Conservation (phyloP, 2,329 filamentous ascomycete genomes). For the Trichoderma sp. region DNA sequence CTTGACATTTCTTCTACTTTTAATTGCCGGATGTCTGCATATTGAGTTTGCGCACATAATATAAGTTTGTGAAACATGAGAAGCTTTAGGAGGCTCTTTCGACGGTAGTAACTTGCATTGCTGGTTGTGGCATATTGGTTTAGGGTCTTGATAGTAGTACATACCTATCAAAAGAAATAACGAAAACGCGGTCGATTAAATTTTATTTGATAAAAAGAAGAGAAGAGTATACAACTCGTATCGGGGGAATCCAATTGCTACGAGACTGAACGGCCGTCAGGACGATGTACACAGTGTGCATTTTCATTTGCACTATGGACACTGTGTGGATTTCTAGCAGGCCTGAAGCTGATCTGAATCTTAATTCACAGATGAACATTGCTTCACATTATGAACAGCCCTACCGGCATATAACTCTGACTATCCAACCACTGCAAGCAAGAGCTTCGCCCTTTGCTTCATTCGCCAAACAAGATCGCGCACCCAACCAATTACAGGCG, state of each 20-base stretch:
- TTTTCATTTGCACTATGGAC: fast-evolving
- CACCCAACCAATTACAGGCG: neutral
- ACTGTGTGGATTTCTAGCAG: neutral
- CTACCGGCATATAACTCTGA: neutral
- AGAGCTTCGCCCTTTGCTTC: neutral
- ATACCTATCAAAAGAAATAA: neutral
- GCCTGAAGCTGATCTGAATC: neutral
- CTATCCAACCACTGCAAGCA: neutral
- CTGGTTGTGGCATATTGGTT: neutral
- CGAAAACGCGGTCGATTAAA: neutral
- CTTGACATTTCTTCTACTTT: neutral
- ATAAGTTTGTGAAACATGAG: neutral
- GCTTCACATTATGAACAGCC: neutral
- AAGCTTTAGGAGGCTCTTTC: neutral
- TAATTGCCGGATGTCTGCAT: neutral
- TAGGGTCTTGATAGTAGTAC: neutral
- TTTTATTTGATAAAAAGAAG: neutral
- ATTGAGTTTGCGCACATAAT: neutral
- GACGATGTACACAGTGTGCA: neutral
- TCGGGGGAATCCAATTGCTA: no score
- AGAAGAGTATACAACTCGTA: no score
- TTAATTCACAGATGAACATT: neutral
- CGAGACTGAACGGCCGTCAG: neutral
- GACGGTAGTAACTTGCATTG: neutral
- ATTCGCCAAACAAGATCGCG: neutral